Conservation (phyloP, 2,329 filamentous ascomycete genomes). For the Fusarium armeniacum region DNA sequence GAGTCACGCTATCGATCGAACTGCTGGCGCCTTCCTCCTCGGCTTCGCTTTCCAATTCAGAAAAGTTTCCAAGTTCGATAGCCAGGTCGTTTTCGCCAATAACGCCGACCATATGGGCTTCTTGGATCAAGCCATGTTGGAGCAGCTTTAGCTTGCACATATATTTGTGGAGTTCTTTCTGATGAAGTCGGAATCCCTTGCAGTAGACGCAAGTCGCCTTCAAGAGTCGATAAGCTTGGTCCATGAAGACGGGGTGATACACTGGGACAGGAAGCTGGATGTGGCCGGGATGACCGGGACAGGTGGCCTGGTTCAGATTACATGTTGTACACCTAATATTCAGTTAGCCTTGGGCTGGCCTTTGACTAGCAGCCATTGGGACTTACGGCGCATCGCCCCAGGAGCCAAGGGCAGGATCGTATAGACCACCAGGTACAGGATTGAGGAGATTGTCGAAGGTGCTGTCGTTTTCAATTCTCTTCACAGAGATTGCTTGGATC, state of each 20-base stretch:
- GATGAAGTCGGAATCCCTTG: conserved; percentile 84
- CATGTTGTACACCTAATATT: conserved; percentile 86
- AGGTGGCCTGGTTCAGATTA: conserved; percentile 83
- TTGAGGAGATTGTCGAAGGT: conserved; percentile 96
- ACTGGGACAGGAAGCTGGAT: conserved; percentile 94
- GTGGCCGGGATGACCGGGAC: conserved; percentile 93
- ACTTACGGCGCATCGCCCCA: conserved; percentile 85
- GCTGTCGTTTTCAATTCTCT: conserved; percentile 90
- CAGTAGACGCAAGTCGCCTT: conserved; percentile 93
- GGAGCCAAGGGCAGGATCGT: conserved; percentile 91
- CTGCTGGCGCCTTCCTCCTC: conserved; percentile 71
- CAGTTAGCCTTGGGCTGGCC: conserved; percentile 25
- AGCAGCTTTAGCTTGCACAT: conserved; percentile 87
- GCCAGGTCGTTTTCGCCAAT: conserved; percentile 62
- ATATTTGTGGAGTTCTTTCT: conserved; percentile 81
- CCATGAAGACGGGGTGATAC: conserved; percentile 97
- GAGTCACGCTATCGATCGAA: conserved; percentile 65
- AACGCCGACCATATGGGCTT: conserved; percentile 72
- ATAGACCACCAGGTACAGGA: conserved; percentile 89
- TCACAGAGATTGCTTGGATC: conserved; percentile 90
- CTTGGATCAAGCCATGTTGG: conserved; percentile 83
- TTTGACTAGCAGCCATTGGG: not conserved
- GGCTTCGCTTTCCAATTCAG: conserved; percentile 68
- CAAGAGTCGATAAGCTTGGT: conserved; percentile 87
- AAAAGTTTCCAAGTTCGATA: conserved; percentile 50